These are phyloP conservation scores for Piloderma croceum DNA, from an alignment of 768 basidiomycete genomes.

Conservation along the genomic window DNA sequence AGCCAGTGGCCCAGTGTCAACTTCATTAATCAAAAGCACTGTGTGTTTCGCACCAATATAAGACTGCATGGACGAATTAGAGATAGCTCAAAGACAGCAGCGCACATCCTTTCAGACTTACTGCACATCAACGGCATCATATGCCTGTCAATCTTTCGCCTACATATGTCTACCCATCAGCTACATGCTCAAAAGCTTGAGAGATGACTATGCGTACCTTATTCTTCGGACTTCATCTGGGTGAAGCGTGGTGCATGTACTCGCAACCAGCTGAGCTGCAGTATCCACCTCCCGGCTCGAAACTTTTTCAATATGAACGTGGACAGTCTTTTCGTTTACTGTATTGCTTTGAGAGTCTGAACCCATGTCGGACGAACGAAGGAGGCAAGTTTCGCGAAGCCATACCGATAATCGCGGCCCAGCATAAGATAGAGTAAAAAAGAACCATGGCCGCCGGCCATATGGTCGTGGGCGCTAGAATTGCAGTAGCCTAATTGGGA, in stretches of 20 bases:
- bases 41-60: conserved; percentile 1
- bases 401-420: no score
- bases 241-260: conserved; percentile 39
- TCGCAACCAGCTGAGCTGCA: conserved; percentile 51
- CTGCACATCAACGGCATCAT: conserved; percentile 70
- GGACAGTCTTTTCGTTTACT: no score
- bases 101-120: no score
- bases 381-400: no score
- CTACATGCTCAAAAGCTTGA: background rate
- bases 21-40: conserved; percentile 51
- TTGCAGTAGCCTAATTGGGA: no score
- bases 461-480: no score
- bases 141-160: conserved; percentile 61
- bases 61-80: background rate
- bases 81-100: no score
- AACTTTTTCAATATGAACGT: no score
- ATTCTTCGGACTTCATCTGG: conserved; percentile 47
- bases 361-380: no score
- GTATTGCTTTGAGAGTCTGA: no score
- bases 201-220: conserved; percentile 30
- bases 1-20: conserved; percentile 5
- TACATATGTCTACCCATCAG: conserved; percentile 6
- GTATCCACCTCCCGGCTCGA: conserved; percentile 53
- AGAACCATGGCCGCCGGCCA: no score
- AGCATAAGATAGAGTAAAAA: no score